Evolutionary conservation across 805 yeast species (phyloP).

Genomic region (Metschnikowia borealis): DNA sequence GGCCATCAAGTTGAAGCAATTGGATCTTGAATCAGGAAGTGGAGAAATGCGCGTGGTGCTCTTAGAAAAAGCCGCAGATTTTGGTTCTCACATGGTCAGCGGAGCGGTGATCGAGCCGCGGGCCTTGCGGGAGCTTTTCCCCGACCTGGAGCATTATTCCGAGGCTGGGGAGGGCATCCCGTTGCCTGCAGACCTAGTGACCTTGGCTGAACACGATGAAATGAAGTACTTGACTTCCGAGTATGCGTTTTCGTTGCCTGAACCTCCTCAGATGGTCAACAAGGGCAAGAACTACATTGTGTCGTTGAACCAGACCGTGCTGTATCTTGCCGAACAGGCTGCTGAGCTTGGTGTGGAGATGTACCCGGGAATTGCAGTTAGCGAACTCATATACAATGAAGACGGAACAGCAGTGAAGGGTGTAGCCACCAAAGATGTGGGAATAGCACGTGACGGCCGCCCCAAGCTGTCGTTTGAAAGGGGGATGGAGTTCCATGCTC

Average conservation of each 20-base stretch:
- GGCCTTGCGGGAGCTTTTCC: conserved; percentile 79
- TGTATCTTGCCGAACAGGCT: conserved; percentile 80
- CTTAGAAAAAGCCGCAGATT: conserved; percentile 86
- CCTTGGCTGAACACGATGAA: conserved; percentile 70
- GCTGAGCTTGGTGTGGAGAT: conserved; percentile 92
- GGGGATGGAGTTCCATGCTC: conserved; percentile 95
- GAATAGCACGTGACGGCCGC: conserved; percentile 66
- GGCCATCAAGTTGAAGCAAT: conserved; percentile 83
- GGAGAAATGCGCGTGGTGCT: conserved; percentile 82
- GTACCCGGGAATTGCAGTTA: conserved; percentile 85
- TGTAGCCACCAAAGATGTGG: conserved; percentile 92
- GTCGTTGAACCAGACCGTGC: conserved; percentile 75
- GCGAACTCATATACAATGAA: conserved; percentile 63
- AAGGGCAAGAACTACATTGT: conserved; percentile 79
- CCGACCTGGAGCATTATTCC: conserved; percentile 54
- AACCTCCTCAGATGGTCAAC: conserved; percentile 88
- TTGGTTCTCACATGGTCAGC: conserved; percentile 88
- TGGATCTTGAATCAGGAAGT: conserved; percentile 61
- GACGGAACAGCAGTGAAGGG: conserved; percentile 63
- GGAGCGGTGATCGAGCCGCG: conserved; percentile 94
- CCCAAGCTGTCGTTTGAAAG: conserved; percentile 86
- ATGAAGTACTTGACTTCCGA: conserved; percentile 66
- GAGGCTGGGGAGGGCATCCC: conserved; percentile 60
- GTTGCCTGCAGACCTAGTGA: conserved; percentile 71
- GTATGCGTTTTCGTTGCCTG: conserved; percentile 71